Base-by-base conservation (phyloP, 2,329 filamentous ascomycete genomes). In the Exophiala sp. region DNA sequence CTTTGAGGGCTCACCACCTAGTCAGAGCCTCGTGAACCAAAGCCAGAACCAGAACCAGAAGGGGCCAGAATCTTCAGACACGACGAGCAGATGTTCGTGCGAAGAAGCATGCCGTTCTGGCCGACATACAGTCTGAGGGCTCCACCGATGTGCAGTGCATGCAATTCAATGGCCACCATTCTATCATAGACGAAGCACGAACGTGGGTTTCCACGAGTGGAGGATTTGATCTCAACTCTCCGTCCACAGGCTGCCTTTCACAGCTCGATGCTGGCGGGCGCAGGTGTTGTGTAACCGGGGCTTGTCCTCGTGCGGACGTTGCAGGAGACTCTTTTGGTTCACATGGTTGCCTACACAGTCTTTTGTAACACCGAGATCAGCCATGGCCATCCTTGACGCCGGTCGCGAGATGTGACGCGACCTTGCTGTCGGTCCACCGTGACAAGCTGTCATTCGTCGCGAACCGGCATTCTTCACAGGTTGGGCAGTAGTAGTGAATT, bases 1-100 rank as follows among this genome's bases (percentile, higher is more conserved):
- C 11, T 49, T 40, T 53, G n/a, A n/a, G n/a, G n/a, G n/a, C n/a
- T 53, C 42, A 42, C 46, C 39, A 34, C 46, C 37, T 42, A 43
- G 29, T 39, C 27, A 43, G 43, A 53, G 46, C 43, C 51, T 50
- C 43, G 23, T 22, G 23, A 16, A 8, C n/a, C n/a, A n/a, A n/a
- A n/a, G n/a, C n/a, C n/a, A n/a, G n/a, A n/a, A n/a, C n/a, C n/a
- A n/a, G n/a, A n/a, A n/a, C 9, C 4, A 38, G 35, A 18, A n/a
- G 11, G 8, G 6, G 23, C 13, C 19, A 24, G 19, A 6, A 23
- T 5, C 11, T 27, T n/a, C 21, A 23, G 23, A 23, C 21, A 23
- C 40, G 38, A 24, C 13, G 16, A 43, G 13, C 30, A 30, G 22
- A 18, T 30, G 24, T 11, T 32, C 9, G 40, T 43, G 40, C 40